These are phyloP conservation scores for Nicotiana otophora DNA, from an alignment of 257 asterid species.

Conservation along the genomic window DNA sequence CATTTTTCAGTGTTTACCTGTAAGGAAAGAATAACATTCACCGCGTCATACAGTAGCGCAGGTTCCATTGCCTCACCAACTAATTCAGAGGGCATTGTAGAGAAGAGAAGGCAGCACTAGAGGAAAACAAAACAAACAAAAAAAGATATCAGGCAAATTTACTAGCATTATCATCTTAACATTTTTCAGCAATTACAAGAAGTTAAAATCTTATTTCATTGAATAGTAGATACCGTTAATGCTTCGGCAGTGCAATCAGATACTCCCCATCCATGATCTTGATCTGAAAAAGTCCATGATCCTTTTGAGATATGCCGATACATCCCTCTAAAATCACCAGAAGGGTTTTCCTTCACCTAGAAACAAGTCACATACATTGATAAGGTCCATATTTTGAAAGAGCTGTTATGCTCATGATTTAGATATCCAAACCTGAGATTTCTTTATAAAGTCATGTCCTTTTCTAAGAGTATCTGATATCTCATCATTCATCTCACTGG, in stretches of 20 bases:
- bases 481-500: conserved; percentile 55
- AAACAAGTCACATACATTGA: not conserved
- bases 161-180: not conserved
- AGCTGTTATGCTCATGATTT: not conserved
- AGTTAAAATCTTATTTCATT: not conserved
- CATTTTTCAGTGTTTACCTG: conserved; percentile 41
- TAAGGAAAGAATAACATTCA: conserved; percentile 58
- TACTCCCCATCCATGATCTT: conserved; percentile 96
- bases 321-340: conserved; percentile 69
- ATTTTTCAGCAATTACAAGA: not conserved
- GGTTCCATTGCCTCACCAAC: conserved; percentile 70
- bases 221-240: conserved; percentile 43
- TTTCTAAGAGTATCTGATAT: conserved; percentile 52
- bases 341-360: conserved; percentile 70
- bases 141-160: not conserved
- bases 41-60: conserved; percentile 61
- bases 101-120: conserved; percentile 77
- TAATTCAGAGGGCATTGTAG: conserved; percentile 69
- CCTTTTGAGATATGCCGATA: conserved; percentile 84
- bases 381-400: not conserved
- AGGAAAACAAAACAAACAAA: not conserved
- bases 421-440: conserved; percentile 54
- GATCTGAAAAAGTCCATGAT: conserved; percentile 92
- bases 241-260: conserved; percentile 96
- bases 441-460: conserved; percentile 73